phyloP scores from a whole-genome alignment of 805 yeast genomes.

The Kluyveromyces nonfermentans region DNA sequence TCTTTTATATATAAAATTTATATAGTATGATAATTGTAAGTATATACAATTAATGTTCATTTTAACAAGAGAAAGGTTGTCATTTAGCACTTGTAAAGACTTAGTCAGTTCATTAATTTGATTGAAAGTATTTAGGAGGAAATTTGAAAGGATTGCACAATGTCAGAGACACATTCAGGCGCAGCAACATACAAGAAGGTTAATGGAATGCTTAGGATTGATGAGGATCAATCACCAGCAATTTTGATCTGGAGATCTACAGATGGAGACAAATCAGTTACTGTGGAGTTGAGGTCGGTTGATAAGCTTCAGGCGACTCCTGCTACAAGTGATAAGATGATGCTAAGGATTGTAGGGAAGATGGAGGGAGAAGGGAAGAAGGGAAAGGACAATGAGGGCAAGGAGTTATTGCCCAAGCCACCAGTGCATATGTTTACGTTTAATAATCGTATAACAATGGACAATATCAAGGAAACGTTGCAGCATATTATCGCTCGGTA shows the following conservation, averaged over 20 bases:
- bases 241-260: slow-evolving; percentile 43
- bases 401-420: slow-evolving; percentile 18
- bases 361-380: slow-evolving; percentile 25
- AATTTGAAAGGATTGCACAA: not conserved
- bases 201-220: slow-evolving; percentile 46
- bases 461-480: slow-evolving; percentile 54
- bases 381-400: slow-evolving; percentile 23
- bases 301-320: slow-evolving; percentile 60
- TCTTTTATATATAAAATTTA: too few species aligned
- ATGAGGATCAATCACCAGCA: slow-evolving; percentile 50
- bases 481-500: slow-evolving; percentile 62
- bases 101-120: too few species aligned
- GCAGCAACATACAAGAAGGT: slow-evolving; percentile 47
- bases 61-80: too few species aligned
- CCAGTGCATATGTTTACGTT: slow-evolving; percentile 45
- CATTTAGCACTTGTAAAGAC: too few species aligned
- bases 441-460: slow-evolving; percentile 67
- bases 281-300: slow-evolving; percentile 35
- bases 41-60: too few species aligned
- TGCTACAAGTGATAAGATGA: slow-evolving; percentile 55
- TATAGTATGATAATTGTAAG: too few species aligned
- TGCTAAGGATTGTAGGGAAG: slow-evolving; percentile 46
- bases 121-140: too few species aligned
- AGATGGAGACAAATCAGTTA: slow-evolving; percentile 41
- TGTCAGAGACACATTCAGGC: slow-evolving; percentile 32